phyloP scores from a whole-genome alignment of 2,329 filamentous ascomycete species.

The Ophiostoma himal-ulmi region DNA sequence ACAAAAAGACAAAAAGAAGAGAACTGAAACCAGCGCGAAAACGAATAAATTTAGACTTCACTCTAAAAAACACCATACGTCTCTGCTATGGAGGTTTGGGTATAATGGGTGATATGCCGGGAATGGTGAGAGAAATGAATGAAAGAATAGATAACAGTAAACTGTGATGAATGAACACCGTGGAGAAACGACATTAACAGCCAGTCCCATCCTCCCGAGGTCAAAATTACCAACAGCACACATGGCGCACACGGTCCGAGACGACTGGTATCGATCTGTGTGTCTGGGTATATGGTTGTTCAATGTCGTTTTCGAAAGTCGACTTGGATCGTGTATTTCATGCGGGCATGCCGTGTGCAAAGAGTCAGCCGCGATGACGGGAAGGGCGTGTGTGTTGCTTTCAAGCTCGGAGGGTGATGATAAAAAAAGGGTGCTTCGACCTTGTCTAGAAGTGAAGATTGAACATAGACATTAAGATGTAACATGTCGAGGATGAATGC shows the following conservation, averaged over 20 bases:
- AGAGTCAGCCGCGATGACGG: not conserved
- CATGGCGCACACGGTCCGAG: not conserved
- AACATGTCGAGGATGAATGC: constrained; percentile 8
- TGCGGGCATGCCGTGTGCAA: not conserved
- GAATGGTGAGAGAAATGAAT: constrained; percentile 8
- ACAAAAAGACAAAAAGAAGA: not conserved
- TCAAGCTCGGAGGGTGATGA: not conserved
- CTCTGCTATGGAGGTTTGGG: constrained; percentile 18
- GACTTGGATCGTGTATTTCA: not conserved
- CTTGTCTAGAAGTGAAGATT: constrained; percentile 3
- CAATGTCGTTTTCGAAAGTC: not conserved
- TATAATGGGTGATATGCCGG: constrained; percentile 14
- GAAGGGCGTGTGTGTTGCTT: not conserved
- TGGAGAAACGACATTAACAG: not conserved
- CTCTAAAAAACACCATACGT: constrained; percentile 18
- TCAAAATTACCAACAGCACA: not conserved
- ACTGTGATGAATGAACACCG: not conserved
- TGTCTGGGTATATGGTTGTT: not conserved
- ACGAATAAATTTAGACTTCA: not conserved
- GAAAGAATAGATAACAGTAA: not conserved
- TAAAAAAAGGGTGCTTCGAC: not conserved
- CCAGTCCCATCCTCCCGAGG: not conserved
- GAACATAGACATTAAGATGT: constrained; percentile 20
- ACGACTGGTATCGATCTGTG: not conserved
- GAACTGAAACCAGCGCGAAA: constrained; percentile 1